A percentile compares a stretch with the other conserved stretches of the same genome.
phyloP scores from a whole-genome alignment of 2,329 filamentous ascomycete genomes.

The Scortechinia acanthostroma region DNA sequence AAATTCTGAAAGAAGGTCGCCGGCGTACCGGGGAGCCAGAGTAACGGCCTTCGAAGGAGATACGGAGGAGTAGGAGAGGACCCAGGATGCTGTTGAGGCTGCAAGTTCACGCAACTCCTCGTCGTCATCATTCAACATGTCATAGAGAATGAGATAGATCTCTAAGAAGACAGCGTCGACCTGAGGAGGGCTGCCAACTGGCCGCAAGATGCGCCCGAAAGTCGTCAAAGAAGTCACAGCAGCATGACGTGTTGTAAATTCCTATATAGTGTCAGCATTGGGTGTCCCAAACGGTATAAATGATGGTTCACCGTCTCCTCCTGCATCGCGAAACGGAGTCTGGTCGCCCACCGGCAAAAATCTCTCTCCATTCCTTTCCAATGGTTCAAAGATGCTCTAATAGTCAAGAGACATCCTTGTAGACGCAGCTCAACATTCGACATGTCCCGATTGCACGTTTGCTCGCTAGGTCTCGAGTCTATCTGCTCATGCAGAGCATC shows the following conservation, averaged over 20 bases:
- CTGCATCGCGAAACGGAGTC: constrained; percentile 23
- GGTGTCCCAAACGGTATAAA: neutral
- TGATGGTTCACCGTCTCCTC: constrained; percentile 26
- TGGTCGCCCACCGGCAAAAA: constrained; percentile 15
- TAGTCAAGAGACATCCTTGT: neutral
- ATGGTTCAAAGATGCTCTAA: neutral
- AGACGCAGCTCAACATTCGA: neutral
- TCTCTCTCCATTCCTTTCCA: neutral
- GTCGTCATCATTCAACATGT: constrained; percentile 1
- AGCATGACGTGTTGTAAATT: constrained; percentile 26
- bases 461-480: neutral
- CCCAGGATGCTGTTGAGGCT: neutral
- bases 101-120: neutral
- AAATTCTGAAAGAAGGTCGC: neutral
- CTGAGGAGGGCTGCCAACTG: neutral
- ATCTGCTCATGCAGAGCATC: neutral
- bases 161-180: neutral
- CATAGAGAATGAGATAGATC: neutral
- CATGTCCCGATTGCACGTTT: neutral
- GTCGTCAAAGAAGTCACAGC: constrained; percentile 20
- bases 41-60: neutral
- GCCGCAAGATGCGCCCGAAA: constrained; percentile 12
- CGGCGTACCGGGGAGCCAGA: neutral
- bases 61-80: constrained; percentile 1
- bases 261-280: constrained; percentile 12